Percentiles rank a stretch among this genome's conserved stretches.
These are phyloP conservation scores for Jamesozyma spencerorum DNA, from an alignment of 805 yeast species.

Conservation along the genomic window DNA sequence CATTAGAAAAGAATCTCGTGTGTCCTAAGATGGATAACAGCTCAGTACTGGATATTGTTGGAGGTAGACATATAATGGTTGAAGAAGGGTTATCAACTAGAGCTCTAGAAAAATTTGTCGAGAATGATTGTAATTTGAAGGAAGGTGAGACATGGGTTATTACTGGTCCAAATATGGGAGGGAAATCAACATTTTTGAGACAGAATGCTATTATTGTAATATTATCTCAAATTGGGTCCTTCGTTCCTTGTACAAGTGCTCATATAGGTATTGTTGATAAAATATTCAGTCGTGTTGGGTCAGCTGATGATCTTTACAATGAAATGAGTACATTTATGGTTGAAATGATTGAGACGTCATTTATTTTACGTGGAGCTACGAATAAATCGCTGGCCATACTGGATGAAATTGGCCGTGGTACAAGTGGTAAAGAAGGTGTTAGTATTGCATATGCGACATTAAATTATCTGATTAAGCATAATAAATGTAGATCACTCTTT, in stretches of 20 bases:
- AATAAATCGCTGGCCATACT: conserved; percentile 60
- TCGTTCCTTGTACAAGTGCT: conserved; percentile 58
- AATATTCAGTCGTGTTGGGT: conserved; percentile 72
- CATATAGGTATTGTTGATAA: conserved; percentile 66
- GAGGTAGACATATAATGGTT: conserved; percentile 81
- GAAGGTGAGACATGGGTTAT: conserved; percentile 43
- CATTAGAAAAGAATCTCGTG: conserved; percentile 56
- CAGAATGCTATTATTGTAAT: conserved; percentile 64
- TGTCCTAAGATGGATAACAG: conserved; percentile 54
- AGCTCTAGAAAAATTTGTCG: conserved; percentile 31
- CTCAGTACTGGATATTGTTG: conserved; percentile 39
- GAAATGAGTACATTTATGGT: conserved; percentile 89
- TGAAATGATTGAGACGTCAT: conserved; percentile 79
- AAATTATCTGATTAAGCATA: conserved; percentile 41
- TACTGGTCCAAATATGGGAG: conserved; percentile 91
- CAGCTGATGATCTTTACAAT: conserved; percentile 70
- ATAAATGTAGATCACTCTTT: conserved; percentile 66
- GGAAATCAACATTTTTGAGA: conserved; percentile 66
- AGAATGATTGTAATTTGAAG: conserved; percentile 26
- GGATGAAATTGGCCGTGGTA: conserved; percentile 88
- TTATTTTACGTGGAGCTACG: conserved; percentile 59
- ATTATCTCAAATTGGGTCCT: conserved; percentile 67
- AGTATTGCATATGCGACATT: conserved; percentile 77
- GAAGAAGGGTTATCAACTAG: conserved; percentile 55
- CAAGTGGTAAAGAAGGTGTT: conserved; percentile 75